Percentiles rank a stretch among this genome's conserved stretches.
Conservation (phyloP, 2,329 filamentous ascomycete genomes). For the Diaporthe eres region DNA sequence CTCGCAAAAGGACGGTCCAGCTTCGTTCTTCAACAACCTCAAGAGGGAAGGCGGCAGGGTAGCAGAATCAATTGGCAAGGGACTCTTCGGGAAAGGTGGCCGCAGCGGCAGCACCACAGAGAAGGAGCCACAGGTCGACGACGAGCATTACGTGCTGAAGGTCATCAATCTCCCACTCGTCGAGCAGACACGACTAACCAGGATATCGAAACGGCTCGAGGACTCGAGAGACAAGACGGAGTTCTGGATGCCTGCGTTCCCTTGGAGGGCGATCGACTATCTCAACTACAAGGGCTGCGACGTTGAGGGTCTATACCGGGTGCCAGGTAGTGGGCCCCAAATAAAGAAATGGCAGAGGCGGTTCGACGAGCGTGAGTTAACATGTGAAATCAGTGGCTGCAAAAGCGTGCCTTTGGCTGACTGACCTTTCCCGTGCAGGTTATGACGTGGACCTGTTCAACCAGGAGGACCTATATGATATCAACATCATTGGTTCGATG, state of each 20-base stretch:
- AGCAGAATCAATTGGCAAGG: slow-evolving; percentile 85
- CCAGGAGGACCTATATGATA: slow-evolving; percentile 90
- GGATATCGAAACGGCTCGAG: slow-evolving; percentile 91
- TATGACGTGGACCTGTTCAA: slow-evolving; percentile 92
- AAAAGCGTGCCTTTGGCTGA: not conserved
- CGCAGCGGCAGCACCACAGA: slow-evolving; percentile 80
- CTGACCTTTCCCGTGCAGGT: slow-evolving; percentile 63
- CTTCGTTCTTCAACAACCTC: slow-evolving; percentile 77
- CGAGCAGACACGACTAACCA: slow-evolving; percentile 89
- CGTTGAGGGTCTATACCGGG: slow-evolving; percentile 92
- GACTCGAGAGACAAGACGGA: slow-evolving; percentile 95
- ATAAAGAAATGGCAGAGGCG: slow-evolving; percentile 94
- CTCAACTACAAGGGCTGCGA: slow-evolving; percentile 95
- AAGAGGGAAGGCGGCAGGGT: slow-evolving; percentile 81
- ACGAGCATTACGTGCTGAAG: slow-evolving; percentile 86
- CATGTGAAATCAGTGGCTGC: slow-evolving; percentile 43
- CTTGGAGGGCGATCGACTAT: slow-evolving; percentile 96
- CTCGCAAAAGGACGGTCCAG: slow-evolving; percentile 66
- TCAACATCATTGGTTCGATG: slow-evolving; percentile 96
- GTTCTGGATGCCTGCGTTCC: slow-evolving; percentile 98
- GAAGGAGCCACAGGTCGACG: slow-evolving; percentile 76
- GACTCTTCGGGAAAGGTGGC: slow-evolving; percentile 83
- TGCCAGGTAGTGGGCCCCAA: slow-evolving; percentile 90
- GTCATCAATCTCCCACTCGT: slow-evolving; percentile 89
- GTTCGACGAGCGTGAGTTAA: slow-evolving; percentile 82